Evolutionary conservation across 2,329 filamentous ascomycete genomes (phyloP).

Genomic region (Fusarium neocosmosporiellum): DNA sequence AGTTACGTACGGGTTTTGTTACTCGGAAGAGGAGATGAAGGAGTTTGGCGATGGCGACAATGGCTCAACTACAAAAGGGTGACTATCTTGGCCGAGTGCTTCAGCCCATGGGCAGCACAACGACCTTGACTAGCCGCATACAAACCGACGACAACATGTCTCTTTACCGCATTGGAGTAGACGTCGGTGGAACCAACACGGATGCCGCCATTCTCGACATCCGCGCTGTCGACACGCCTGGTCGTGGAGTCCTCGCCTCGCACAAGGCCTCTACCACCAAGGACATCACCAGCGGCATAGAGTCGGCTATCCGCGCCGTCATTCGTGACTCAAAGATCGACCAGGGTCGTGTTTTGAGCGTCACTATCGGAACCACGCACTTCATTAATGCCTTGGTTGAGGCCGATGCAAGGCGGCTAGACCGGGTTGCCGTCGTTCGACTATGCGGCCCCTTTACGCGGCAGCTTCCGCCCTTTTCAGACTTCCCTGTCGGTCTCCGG

Average conservation of each 20-base stretch:
- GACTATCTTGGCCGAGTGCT: neutral
- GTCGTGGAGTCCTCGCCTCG: conserved; percentile 57
- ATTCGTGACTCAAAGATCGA: conserved; percentile 52
- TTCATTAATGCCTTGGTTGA: conserved; percentile 63
- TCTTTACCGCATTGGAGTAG: conserved; percentile 57
- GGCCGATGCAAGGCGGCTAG: conserved; percentile 55
- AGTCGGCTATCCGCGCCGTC: conserved; percentile 57
- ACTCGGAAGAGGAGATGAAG: neutral
- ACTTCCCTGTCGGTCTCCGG: conserved; percentile 55
- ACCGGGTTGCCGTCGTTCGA: conserved; percentile 58
- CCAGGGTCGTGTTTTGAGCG: conserved; percentile 54
- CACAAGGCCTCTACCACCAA: conserved; percentile 61
- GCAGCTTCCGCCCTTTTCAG: conserved; percentile 58
- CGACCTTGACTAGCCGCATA: neutral
- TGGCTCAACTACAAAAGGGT: conserved; percentile 2
- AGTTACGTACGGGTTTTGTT: conserved; percentile 4
- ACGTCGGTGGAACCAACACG: conserved; percentile 55
- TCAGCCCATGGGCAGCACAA: neutral
- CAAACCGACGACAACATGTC: conserved; percentile 46
- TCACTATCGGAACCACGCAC: conserved; percentile 63
- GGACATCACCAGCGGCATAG: conserved; percentile 63
- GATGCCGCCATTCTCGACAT: conserved; percentile 60
- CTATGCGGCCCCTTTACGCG: conserved; percentile 58
- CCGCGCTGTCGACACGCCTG: conserved; percentile 47
- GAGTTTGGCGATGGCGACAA: neutral